These are phyloP conservation scores for Wakefieldia striispora DNA, from an alignment of 768 basidiomycete species.

Conservation along the genomic window DNA sequence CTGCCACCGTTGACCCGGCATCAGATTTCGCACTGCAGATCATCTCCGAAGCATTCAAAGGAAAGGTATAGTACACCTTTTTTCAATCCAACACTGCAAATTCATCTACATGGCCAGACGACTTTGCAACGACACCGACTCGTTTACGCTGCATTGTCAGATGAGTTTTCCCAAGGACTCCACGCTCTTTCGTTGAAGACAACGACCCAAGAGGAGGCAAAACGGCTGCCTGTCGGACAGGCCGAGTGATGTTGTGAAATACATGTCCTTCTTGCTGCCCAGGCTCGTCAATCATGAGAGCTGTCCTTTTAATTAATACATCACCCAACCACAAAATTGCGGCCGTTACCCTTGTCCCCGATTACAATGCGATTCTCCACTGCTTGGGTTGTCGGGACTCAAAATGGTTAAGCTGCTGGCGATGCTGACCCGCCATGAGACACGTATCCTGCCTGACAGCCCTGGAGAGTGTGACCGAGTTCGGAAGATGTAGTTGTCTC, in stretches of 20 bases:
- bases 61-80: slow-evolving; percentile 53
- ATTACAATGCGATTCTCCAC: slow-evolving; percentile 21
- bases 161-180: slow-evolving; percentile 67
- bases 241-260: slow-evolving; percentile 26
- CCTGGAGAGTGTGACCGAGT: not conserved
- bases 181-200: slow-evolving; percentile 79
- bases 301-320: slow-evolving; percentile 29
- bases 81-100: slow-evolving; percentile 4
- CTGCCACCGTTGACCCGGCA: slow-evolving; percentile 12
- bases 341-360: slow-evolving; percentile 14
- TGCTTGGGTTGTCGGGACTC: slow-evolving; percentile 2
- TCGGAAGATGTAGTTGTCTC: slow-evolving; percentile 1
- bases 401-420: slow-evolving; percentile 12
- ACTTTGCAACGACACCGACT: slow-evolving; percentile 81
- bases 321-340: slow-evolving; percentile 18
- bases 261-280: slow-evolving; percentile 4
- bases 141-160: slow-evolving; percentile 68
- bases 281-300: slow-evolving; percentile 30
- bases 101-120: slow-evolving; percentile 40
- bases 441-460: slow-evolving; percentile 7
- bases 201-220: slow-evolving; percentile 57
- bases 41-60: slow-evolving; percentile 69
- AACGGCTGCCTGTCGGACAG: slow-evolving; percentile 19
- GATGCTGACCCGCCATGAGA: slow-evolving; percentile 18
- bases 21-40: slow-evolving; percentile 77